These are phyloP conservation scores for Ogataea nonfermentans DNA, from an alignment of 805 yeast genomes.

Conservation along the genomic window DNA sequence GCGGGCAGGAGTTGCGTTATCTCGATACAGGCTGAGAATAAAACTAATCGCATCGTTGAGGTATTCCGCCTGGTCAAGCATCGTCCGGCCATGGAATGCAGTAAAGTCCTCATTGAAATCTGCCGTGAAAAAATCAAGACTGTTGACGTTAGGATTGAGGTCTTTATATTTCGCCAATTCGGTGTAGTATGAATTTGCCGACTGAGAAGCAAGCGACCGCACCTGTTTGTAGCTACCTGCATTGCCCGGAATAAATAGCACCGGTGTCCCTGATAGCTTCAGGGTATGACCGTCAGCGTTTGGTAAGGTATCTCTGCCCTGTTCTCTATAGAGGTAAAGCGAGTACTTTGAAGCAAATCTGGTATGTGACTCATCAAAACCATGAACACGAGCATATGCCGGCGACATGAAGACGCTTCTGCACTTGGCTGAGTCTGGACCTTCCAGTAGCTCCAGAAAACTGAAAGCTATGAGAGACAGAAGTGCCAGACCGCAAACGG, in stretches of 20 bases:
- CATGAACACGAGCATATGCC: slow-evolving; percentile 70
- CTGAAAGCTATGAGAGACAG: slow-evolving; percentile 28
- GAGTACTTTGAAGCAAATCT: slow-evolving; percentile 77
- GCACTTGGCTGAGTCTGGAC: slow-evolving; percentile 55
- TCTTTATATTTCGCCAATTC: slow-evolving; percentile 27
- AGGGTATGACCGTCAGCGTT: slow-evolving; percentile 29
- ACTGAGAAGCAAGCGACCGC: slow-evolving; percentile 85
- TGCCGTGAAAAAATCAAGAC: slow-evolving; percentile 83
- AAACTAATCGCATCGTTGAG: slow-evolving; percentile 82
- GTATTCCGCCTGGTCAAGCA: slow-evolving; percentile 91
- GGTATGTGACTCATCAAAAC: slow-evolving; percentile 70
- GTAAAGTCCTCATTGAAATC: slow-evolving; percentile 96
- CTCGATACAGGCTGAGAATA: slow-evolving; percentile 66
- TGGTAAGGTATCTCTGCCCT: slow-evolving; percentile 62
- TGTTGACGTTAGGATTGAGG: slow-evolving; percentile 36
- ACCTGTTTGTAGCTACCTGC: slow-evolving; percentile 93
- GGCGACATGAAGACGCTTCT: slow-evolving; percentile 78
- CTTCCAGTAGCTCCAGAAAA: slow-evolving; percentile 33
- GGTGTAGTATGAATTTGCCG: slow-evolving; percentile 54
- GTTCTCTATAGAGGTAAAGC: slow-evolving; percentile 84
- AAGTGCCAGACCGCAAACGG: slow-evolving; percentile 26
- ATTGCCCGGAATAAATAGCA: slow-evolving; percentile 92
- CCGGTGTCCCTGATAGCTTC: slow-evolving; percentile 70
- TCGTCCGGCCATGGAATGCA: slow-evolving; percentile 92
- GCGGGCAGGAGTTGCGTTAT: slow-evolving; percentile 28